Evolutionary conservation across 805 yeast genomes (phyloP).

Genomic region (Candida ascalaphidarum): DNA sequence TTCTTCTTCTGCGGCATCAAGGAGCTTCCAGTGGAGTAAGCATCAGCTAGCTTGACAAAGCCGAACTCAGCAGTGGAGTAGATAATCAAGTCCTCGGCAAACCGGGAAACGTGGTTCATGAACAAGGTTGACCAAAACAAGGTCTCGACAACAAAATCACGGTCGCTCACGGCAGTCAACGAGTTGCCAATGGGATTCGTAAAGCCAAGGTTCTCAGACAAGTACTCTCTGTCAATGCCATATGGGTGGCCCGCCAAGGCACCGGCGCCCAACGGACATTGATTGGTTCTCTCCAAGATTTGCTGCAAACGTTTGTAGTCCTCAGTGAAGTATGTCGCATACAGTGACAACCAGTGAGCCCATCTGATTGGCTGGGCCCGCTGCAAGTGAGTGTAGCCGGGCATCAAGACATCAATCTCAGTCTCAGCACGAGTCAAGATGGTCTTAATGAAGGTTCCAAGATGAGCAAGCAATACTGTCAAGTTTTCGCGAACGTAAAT

Average conservation of each 20-base stretch:
- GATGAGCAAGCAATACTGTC: slow-evolving; percentile 45
- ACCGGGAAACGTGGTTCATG: slow-evolving; percentile 92
- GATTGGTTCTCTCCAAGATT: slow-evolving; percentile 73
- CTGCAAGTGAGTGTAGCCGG: slow-evolving; percentile 97
- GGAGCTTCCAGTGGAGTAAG: slow-evolving; percentile 97
- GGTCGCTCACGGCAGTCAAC: slow-evolving; percentile 91
- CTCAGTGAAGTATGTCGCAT: slow-evolving; percentile 89
- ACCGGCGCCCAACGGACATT: slow-evolving; percentile 92
- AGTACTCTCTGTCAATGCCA: slow-evolving; percentile 91
- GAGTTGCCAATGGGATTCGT: slow-evolving; percentile 89
- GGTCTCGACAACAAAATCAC: slow-evolving; percentile 94
- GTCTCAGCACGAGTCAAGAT: slow-evolving; percentile 67
- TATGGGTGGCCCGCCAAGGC: slow-evolving; percentile 99
- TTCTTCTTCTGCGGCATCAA: slow-evolving; percentile 99
- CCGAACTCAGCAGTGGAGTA: slow-evolving; percentile 98
- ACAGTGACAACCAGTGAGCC: slow-evolving; percentile 94
- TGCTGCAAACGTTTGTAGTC: slow-evolving; percentile 82
- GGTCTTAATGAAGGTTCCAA: slow-evolving; percentile 56
- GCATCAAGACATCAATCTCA: slow-evolving; percentile 93
- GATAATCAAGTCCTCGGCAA: slow-evolving; percentile 89
- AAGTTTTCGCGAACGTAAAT: slow-evolving; percentile 80
- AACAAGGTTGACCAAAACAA: slow-evolving; percentile 93
- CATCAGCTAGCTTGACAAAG: slow-evolving; percentile 87
- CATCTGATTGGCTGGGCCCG: slow-evolving; percentile 99
- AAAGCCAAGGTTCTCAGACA: slow-evolving; percentile 77